A percentile compares a stretch with the other conserved stretches of the same genome.
Evolutionary conservation across 2,329 filamentous ascomycete genomes (phyloP).

Genomic region (Penicillium occitanis): DNA sequence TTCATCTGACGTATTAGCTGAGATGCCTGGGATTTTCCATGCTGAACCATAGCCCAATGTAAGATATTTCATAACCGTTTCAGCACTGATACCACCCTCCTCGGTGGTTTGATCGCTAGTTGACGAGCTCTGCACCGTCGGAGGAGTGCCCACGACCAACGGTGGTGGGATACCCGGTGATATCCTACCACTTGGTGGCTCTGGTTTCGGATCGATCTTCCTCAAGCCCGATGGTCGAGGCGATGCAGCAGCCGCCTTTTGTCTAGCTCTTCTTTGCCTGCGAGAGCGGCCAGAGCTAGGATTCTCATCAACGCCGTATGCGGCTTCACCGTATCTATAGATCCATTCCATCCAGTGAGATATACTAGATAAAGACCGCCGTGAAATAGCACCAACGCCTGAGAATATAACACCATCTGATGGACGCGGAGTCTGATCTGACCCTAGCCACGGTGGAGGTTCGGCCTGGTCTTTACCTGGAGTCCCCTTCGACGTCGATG

Average conservation of each 20-base stretch:
- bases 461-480: conserved; percentile 26
- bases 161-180: conserved; percentile 48
- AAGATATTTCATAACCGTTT: conserved; percentile 51
- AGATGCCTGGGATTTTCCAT: conserved; percentile 44
- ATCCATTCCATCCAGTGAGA: conserved; percentile 87
- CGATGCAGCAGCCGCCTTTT: conserved; percentile 13
- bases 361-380: conserved; percentile 68
- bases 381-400: conserved; percentile 71
- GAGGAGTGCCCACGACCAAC: conserved; percentile 34
- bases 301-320: conserved; percentile 82
- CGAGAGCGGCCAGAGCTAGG: conserved; percentile 64
- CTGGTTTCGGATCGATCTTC: conserved; percentile 20
- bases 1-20: conserved; percentile 29
- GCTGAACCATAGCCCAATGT: conserved; percentile 52
- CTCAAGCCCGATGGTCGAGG: conserved; percentile 16
- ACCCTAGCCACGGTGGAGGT: conserved; percentile 68
- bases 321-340: conserved; percentile 76
- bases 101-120: conserved; percentile 26
- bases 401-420: conserved; percentile 86
- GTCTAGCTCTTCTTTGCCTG: conserved; percentile 36
- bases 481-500: conserved; percentile 17
- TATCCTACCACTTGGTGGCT: conserved; percentile 28
- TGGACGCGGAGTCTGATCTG: conserved; percentile 63
- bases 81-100: conserved; percentile 41
- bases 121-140: conserved; percentile 22